Conservation (phyloP, 768 basidiomycete species). For the Boletus rufocinnamomeus region DNA sequence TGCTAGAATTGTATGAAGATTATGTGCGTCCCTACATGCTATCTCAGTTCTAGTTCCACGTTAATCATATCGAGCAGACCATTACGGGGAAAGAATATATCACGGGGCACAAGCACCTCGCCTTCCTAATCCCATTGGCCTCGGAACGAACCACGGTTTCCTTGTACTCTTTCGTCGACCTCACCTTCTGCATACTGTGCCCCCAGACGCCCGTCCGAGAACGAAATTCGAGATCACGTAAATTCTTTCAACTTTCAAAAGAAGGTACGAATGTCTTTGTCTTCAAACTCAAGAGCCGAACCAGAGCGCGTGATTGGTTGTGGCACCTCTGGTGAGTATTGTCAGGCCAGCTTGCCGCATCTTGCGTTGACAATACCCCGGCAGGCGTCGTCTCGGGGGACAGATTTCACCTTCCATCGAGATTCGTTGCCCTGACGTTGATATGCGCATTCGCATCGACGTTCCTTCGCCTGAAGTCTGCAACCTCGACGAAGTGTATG, state of each 20-base stretch:
- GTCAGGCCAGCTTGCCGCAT: not conserved
- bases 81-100: slow-evolving; percentile 70
- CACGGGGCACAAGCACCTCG: slow-evolving; percentile 72
- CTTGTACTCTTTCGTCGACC: slow-evolving; percentile 83
- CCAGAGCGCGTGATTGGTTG: slow-evolving; percentile 83
- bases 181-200: slow-evolving; percentile 78
- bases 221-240: slow-evolving; percentile 43
- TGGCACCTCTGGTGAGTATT: slow-evolving; percentile 77
- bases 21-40: slow-evolving; percentile 56
- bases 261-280: slow-evolving; percentile 85
- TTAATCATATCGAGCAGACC: slow-evolving; percentile 39
- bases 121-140: slow-evolving; percentile 74
- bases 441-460: slow-evolving; percentile 68
- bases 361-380: slow-evolving; percentile 1
- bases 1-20: slow-evolving; percentile 83
- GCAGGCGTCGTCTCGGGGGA: slow-evolving; percentile 74
- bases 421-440: slow-evolving; percentile 66
- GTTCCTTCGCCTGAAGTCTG: slow-evolving; percentile 52
- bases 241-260: slow-evolving; percentile 50
- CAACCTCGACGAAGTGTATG: slow-evolving; percentile 42
- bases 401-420: slow-evolving; percentile 68
- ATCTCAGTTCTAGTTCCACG: not conserved
- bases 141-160: slow-evolving; percentile 68
- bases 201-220: slow-evolving; percentile 50
- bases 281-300: slow-evolving; percentile 78